Evolutionary conservation across 2,329 filamentous ascomycete genomes (phyloP), one percentile per base, ranked within the genome.

Genomic region (Ascochyta fabae): DNA sequence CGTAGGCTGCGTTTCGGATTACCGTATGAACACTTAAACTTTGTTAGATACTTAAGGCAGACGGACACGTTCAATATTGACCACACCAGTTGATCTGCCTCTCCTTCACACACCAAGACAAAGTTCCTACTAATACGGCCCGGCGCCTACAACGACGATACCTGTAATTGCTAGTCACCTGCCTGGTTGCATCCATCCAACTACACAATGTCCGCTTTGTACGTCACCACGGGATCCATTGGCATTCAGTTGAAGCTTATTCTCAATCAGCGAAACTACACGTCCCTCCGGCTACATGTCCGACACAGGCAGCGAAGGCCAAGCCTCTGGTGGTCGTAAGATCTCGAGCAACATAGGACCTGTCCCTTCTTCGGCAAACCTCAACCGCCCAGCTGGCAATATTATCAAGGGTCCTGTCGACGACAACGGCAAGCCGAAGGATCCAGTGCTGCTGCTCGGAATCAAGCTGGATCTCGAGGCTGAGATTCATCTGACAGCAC

Each of bases 401-500:
- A 80, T 87, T 31, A 80, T 87, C 59, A 83, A 81, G 71, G 84
- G 84, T 10, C 79, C 84, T 13, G 80, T 81, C 29, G 83, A 86
- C 58, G 81, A 83, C 27, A 75, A 86, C 49, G 84, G 85, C 56
- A 82, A 84, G 64, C 77, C 83, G 56, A 87, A 85, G 74, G 73
- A 81, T 36, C 83, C 85, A 4, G 84, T 83, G 1, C 77, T 87
- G 39, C 78, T 86, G 64, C 78, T 87, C 34, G 84, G 84, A 52
- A 86, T 87, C 76, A 86, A 87, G 78, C 77, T 87, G 33, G 85
- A 87, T 67, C 74, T 87, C 19, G 84, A 87, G 70, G 84, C 84
- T 13, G 84, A 87, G 69, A 82, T 87, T 39, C 84, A 87, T 69
- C 73, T 87, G 60, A 87, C 84, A 16, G 84, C 85, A 44, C 74